Conservation (phyloP, 139 green algal species). For the Picochlorum sp. region DNA sequence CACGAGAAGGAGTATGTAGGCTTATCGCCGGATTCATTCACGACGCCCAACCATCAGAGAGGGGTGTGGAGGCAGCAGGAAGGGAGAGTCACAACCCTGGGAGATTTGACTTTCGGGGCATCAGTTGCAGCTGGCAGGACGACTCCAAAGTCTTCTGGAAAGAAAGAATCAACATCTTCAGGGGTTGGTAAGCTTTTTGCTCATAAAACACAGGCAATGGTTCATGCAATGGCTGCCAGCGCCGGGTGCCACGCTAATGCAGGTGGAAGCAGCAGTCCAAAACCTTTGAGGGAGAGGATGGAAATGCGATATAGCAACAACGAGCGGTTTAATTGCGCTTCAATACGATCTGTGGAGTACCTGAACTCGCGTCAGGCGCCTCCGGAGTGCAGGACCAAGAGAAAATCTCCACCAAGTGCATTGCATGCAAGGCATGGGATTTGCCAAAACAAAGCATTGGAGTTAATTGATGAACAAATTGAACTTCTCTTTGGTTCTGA, state of each 20-base stretch:
- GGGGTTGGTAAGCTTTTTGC: neutral
- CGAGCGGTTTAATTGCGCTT: neutral
- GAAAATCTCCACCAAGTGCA: no score
- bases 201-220: neutral
- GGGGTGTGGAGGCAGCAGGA: neutral
- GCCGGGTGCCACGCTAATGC: neutral
- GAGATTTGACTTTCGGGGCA: slow-evolving; percentile 1
- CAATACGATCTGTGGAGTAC: slow-evolving; percentile 1
- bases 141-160: neutral
- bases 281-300: neutral
- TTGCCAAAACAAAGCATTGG: no score
- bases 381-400: no score
- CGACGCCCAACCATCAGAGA: neutral
- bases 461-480: no score
- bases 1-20: no score
- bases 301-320: neutral
- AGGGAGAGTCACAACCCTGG: neutral
- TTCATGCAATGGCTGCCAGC: neutral
- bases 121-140: slow-evolving; percentile 5
- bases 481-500: no score
- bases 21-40: no score
- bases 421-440: no score
- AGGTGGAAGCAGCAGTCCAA: neutral
- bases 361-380: neutral
- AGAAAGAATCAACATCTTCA: neutral